Conservation (phyloP, 2,329 filamentous ascomycete genomes). For the Fusarium austroafricanum region DNA sequence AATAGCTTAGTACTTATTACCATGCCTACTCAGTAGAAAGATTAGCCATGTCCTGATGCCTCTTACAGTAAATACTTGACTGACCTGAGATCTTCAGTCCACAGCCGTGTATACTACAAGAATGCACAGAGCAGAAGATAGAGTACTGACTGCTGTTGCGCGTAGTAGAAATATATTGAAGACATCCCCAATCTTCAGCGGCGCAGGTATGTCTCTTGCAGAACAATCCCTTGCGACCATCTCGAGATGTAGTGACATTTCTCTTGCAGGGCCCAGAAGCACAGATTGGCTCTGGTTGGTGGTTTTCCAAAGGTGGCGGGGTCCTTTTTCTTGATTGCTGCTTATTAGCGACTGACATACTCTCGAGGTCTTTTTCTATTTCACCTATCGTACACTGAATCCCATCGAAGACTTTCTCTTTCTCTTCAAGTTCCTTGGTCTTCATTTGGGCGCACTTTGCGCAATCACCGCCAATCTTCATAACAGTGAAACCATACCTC, state of each 20-base stretch:
- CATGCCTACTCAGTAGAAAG: no score
- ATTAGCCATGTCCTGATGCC: background rate
- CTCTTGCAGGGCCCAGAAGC: conserved; percentile 11
- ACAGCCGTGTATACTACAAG: background rate
- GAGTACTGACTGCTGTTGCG: background rate
- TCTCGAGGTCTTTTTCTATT: background rate
- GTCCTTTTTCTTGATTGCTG: no score
- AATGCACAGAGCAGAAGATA: conserved; percentile 23
- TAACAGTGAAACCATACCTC: background rate
- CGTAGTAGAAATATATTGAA: conserved; percentile 18
- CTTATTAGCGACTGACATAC: background rate
- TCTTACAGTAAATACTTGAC: background rate
- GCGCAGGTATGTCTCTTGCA: conserved; percentile 38
- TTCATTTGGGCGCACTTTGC: background rate
- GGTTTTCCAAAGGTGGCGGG: no score
- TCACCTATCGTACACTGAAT: background rate
- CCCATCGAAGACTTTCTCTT: conserved; percentile 1
- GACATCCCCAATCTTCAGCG: conserved; percentile 23
- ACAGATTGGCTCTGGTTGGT: conserved; percentile 1
- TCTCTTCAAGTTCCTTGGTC: background rate
- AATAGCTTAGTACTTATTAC: background rate
- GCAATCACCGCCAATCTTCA: conserved; percentile 3
- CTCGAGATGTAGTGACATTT: background rate
- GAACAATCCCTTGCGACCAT: conserved; percentile 20
- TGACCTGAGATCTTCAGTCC: background rate